Conservation (phyloP, 129 eudicot species). For the Lactuca saligna region DNA sequence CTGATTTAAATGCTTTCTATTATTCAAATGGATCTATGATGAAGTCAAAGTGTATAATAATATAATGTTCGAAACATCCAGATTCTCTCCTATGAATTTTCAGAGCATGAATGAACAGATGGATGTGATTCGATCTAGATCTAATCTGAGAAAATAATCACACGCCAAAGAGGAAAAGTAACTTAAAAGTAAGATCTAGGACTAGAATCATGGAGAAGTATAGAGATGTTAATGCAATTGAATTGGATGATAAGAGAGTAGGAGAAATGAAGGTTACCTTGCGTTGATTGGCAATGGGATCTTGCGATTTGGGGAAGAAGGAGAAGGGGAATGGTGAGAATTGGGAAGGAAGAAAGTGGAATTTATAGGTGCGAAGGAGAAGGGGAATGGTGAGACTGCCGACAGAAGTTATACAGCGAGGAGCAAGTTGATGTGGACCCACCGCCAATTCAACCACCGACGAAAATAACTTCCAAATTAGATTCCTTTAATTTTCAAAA, state of each 20-base stretch:
- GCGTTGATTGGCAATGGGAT: neutral
- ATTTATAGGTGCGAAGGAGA: conserved; percentile 24
- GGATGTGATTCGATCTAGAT: neutral
- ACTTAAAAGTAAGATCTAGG: conserved; percentile 7
- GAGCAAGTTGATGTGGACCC: conserved; percentile 25
- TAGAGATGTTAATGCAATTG: neutral
- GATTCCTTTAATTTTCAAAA: too few species aligned
- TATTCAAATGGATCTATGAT: too few species aligned
- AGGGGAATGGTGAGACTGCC: conserved; percentile 8
- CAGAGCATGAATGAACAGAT: neutral
- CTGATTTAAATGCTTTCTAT: too few species aligned
- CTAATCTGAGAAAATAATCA: neutral
- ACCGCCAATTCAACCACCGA: conserved; percentile 29
- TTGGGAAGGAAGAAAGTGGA: neutral
- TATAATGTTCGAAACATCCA: neutral
- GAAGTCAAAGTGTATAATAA: too few species aligned
- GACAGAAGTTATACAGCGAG: conserved; percentile 18
- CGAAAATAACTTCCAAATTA: conserved; percentile 4
- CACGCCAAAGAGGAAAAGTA: neutral
- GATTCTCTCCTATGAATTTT: neutral
- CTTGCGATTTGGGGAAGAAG: neutral
- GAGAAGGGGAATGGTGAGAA: neutral
- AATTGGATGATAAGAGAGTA: conserved; percentile 10
- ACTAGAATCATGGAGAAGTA: conserved; percentile 6
- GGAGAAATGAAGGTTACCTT: conserved; percentile 1